Base-by-base conservation (phyloP, 2,329 filamentous ascomycete genomes). In the Epichloe amarillans region DNA sequence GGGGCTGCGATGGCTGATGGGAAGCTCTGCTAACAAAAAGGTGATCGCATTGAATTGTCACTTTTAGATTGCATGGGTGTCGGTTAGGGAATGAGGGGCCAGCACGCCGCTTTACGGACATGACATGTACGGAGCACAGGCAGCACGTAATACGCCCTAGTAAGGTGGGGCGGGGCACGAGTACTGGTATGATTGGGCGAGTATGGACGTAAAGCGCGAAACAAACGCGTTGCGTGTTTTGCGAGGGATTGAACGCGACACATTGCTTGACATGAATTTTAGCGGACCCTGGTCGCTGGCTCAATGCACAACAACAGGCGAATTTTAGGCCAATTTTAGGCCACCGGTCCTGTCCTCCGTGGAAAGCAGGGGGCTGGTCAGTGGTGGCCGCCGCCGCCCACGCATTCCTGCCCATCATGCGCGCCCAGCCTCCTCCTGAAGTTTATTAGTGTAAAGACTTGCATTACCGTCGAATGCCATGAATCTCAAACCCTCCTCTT, bases 391-490 rank as follows among this genome's bases (percentile, higher is more conserved):
- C 49, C 37, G 51, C 47, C 21, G 49, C 50, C 47, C 33, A 46
- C 46, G 47, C 51, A 55, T 53, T 54, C 57, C 51, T 47, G 46
- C 44, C n/a, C 36, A 23, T 37, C 30, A n/a, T 14, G 11, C 33
- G 42, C 42, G 46, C 57, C 58, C 58, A 58, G 54, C 55, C 57
- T 52, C 54, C 56, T 51, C 46, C 43, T 44, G 21, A 41, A 17
- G 36, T n/a, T 36, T 7, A 41, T 36, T 7, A 41, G 14, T 46
- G 46, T 35, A 43, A 19, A 41, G 44, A 43, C 48, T 56, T 50
- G 36, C 43, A 49, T 51, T 46, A 36, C 46, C 35, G 54, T 60
- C 57, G 46, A 47, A 15, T 47, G 50, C 50, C 49, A 53, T 45
- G 50, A 59, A 60, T 26, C 52, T 26, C 44, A 33, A 45, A 43